A percentile compares a stretch with the other conserved stretches of the same genome.
phyloP scores from a whole-genome alignment of 2,329 filamentous ascomycete genomes.

The Pseudocercospora ulei region DNA sequence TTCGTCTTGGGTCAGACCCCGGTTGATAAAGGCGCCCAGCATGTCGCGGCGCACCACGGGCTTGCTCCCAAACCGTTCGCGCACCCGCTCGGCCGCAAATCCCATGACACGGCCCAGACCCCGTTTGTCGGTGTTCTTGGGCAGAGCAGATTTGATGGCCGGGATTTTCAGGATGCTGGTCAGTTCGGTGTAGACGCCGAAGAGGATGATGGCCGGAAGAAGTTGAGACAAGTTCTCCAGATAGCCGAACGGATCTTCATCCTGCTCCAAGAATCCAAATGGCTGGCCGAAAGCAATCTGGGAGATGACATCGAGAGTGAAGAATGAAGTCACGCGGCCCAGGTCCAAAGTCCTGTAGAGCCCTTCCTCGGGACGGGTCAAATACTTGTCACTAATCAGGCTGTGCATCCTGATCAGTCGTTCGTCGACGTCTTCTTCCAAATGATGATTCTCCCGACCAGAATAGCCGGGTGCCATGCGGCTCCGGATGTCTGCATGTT shows the following conservation, averaged over 20 bases:
- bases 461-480: slow-evolving; percentile 36
- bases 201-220: slow-evolving; percentile 41
- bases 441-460: slow-evolving; percentile 35
- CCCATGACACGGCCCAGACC: slow-evolving; percentile 36
- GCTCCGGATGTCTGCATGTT: slow-evolving; percentile 34
- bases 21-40: slow-evolving; percentile 46
- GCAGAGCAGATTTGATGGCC: slow-evolving; percentile 38
- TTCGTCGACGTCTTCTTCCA: slow-evolving; percentile 36
- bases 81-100: slow-evolving; percentile 42
- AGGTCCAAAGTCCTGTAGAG: slow-evolving; percentile 34
- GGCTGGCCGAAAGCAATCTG: slow-evolving; percentile 38
- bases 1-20: slow-evolving; percentile 38
- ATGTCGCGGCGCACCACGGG: slow-evolving; percentile 44
- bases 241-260: slow-evolving; percentile 45
- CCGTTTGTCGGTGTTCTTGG: slow-evolving; percentile 42
- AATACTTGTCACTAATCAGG: slow-evolving; percentile 33
- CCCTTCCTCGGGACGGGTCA: slow-evolving; percentile 29
- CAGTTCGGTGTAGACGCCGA: slow-evolving; percentile 39
- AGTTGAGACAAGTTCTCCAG: slow-evolving; percentile 40
- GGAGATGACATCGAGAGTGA: slow-evolving; percentile 39
- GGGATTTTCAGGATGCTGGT: slow-evolving; percentile 38
- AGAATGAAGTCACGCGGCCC: slow-evolving; percentile 34
- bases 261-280: slow-evolving; percentile 44
- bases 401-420: slow-evolving; percentile 32
- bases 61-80: slow-evolving; percentile 41